Evolutionary conservation across 371 early-diverging fungal species (phyloP).

Genomic region (Cokeromyces recurvatus): DNA sequence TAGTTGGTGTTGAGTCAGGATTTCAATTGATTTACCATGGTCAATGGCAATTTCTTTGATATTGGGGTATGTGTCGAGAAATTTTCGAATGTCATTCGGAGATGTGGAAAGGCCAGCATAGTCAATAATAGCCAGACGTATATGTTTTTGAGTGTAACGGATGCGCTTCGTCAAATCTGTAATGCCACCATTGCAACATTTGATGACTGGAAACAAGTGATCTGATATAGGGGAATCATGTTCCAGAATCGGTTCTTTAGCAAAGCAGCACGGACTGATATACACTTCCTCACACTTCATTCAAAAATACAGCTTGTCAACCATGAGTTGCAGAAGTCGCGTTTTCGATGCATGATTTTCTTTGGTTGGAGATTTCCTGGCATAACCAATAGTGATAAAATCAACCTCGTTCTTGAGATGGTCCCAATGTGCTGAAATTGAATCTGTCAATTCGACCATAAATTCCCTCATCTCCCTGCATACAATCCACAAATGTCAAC

Average conservation of each 20-base stretch:
- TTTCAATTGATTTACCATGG: conserved; percentile 2
- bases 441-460: conserved; percentile 5
- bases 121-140: conserved; percentile 14
- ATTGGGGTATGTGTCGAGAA: conserved; percentile 7
- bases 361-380: conserved; percentile 16
- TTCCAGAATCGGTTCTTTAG: conserved; percentile 19
- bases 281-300: conserved; percentile 22
- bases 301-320: conserved; percentile 16
- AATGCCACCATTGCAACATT: conserved; percentile 11
- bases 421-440: conserved; percentile 20
- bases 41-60: conserved; percentile 2
- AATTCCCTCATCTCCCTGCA: conserved; percentile 11
- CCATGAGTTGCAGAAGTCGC: conserved; percentile 21
- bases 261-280: conserved; percentile 16
- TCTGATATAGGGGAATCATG: conserved; percentile 10
- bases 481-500: conserved; percentile 6
- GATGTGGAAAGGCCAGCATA: conserved; percentile 16
- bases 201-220: conserved; percentile 13
- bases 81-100: conserved; percentile 14
- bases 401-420: conserved; percentile 13
- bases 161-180: conserved; percentile 10
- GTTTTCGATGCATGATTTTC: conserved; percentile 19
- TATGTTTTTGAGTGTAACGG: conserved; percentile 6
- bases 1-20: background rate
- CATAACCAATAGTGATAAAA: conserved; percentile 22